Evolutionary conservation across 192 early-diverging fungal genomes (phyloP), one percentile per base, ranked within the genome.

Genomic region (Jimgerdemannia flammicorona): DNA sequence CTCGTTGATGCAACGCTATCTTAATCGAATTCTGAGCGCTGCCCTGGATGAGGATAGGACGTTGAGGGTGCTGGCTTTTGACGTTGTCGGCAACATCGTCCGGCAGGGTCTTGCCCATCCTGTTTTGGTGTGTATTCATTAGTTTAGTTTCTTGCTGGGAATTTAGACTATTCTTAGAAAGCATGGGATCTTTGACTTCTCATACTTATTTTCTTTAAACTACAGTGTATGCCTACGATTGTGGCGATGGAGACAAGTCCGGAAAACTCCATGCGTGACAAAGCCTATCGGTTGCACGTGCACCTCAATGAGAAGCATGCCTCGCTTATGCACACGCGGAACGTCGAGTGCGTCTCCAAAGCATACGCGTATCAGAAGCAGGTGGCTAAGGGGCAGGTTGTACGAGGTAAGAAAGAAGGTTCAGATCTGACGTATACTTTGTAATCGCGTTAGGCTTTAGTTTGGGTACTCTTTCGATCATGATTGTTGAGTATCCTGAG

Each of bases 51-150:
- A 71, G 20, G 84, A 91, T 49, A 70, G 75, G 3, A 42, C 81
- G n/a, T 82, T 99, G n/a, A 89, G 91, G 40, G 78, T 77, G 8
- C 81, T 86, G 1, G 91, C 95, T 7, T 93, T 97, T 72, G 92
- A 96, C 69, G 93, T 95, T 1, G 85, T 98, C 4, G 83, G 84
- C 6, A 84, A 92, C n/a, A 93, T 96, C 41, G 78, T 96, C n/a
- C 90, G 93, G 70, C 95, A 97, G 76, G 96, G 96, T 0, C 83
- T 98, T 20, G 95, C 93, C 9, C 96, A 97, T 79, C 97, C 97
- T 4, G 84, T 94, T 14, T 80, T 90, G 73, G 91, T 92, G 74
- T 74, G 79, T 78, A 43, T 41, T 8, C 9, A 72, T 19, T 66
- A 40, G 3, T 39, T 6, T 59, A 59, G 14, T 59, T 6, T 59